Evolutionary conservation across 2,329 filamentous ascomycete species (phyloP).

Genomic region (Clarireedia monteithiana): DNA sequence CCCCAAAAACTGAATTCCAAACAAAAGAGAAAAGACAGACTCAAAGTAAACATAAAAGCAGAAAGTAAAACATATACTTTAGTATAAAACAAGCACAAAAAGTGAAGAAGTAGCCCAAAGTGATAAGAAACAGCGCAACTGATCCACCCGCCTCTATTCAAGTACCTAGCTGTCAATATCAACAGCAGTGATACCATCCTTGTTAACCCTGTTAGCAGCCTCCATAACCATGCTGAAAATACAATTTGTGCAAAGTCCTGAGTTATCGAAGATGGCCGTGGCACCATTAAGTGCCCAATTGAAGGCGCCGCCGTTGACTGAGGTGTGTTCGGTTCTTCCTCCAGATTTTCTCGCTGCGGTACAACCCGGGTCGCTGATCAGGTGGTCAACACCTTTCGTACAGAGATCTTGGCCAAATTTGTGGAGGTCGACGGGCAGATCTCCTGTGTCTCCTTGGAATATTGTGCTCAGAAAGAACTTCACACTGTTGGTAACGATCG

Average conservation of each 20-base stretch:
- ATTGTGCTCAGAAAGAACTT: neutral
- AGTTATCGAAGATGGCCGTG: neutral
- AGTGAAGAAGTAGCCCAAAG: no score
- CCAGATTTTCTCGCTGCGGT: neutral
- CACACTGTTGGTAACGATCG: neutral
- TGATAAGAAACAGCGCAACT: no score
- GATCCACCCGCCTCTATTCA: no score
- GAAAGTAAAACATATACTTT: no score
- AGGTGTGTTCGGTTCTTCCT: neutral
- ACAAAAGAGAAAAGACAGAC: no score
- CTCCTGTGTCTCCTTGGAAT: neutral
- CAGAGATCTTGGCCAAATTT: neutral
- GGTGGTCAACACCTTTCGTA: neutral
- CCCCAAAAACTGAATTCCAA: no score
- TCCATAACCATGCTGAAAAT: neutral
- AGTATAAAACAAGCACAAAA: no score
- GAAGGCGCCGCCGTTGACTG: neutral
- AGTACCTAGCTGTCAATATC: neutral
- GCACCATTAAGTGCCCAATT: neutral
- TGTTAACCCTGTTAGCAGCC: neutral
- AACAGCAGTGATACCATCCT: neutral
- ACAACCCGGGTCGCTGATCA: neutral
- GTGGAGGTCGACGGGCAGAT: neutral
- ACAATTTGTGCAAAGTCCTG: neutral
- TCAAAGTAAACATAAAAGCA: no score